These are phyloP conservation scores for Penicillium coprophilum DNA, from an alignment of 495 filamentous ascomycete genomes.

Conservation along the genomic window DNA sequence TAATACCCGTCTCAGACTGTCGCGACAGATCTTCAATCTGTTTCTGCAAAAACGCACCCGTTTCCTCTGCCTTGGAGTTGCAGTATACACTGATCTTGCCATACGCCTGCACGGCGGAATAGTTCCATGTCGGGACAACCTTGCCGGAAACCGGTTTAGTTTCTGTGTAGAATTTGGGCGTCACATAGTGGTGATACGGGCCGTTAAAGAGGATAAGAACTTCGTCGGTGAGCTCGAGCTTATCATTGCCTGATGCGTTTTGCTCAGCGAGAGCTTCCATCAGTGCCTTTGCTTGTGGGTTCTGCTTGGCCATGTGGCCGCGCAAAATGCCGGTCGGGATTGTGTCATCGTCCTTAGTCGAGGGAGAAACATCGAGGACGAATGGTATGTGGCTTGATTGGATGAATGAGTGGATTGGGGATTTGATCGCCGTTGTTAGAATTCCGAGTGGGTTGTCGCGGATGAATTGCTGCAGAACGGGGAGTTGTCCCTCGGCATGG, in stretches of 20 bases:
- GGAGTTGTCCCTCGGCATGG: constrained; percentile 45
- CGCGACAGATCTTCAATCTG: constrained; percentile 45
- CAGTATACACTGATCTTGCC: constrained; percentile 46
- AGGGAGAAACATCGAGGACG: constrained; percentile 45
- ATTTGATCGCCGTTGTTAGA: constrained; percentile 53
- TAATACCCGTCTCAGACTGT: constrained; percentile 44
- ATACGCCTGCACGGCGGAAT: constrained; percentile 53
- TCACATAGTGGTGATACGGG: constrained; percentile 52
- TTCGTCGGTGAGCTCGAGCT: constrained; percentile 17
- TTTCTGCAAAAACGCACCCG: constrained; percentile 36
- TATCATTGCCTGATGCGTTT: constrained; percentile 24
- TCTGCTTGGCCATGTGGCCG: constrained; percentile 54
- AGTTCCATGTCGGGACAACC: constrained; percentile 61
- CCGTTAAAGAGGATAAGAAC: constrained; percentile 52
- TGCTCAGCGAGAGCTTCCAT: constrained; percentile 34
- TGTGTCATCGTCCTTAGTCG: constrained; percentile 19
- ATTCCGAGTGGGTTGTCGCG: constrained; percentile 54
- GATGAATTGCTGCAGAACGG: constrained; percentile 47
- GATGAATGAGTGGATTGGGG: constrained; percentile 41
- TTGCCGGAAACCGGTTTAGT: constrained; percentile 56
- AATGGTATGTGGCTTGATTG: constrained; percentile 58
- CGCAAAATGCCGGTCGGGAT: constrained; percentile 38
- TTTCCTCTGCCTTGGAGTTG: constrained; percentile 36
- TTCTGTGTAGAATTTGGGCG: constrained; percentile 56
- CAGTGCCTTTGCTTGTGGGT: constrained; percentile 55